phyloP scores from a whole-genome alignment of 1,139 yeast species.

The Eremothecium sinecaudum region DNA sequence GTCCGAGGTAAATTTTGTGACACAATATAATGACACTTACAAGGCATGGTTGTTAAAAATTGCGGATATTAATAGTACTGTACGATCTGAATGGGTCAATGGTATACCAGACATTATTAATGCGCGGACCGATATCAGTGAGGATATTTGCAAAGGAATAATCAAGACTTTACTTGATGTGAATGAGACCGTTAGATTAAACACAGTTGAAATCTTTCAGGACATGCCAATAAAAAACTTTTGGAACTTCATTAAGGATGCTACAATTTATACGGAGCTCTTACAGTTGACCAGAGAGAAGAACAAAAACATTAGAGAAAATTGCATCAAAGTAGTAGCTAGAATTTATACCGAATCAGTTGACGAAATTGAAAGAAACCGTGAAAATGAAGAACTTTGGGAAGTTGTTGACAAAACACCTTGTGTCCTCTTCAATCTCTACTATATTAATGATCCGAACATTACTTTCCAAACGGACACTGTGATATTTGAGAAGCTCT shows the following conservation, averaged over 20 bases:
- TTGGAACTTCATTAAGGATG: constrained; percentile 38
- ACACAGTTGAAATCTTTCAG: constrained; percentile 45
- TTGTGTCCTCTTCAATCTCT: constrained; percentile 51
- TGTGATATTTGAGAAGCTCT: constrained; percentile 47
- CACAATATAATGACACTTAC: constrained; percentile 55
- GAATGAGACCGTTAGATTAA: constrained; percentile 62
- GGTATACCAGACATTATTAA: constrained; percentile 41
- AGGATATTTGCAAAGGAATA: constrained; percentile 50
- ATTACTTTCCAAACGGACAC: constrained; percentile 64
- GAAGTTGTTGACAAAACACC: constrained; percentile 52
- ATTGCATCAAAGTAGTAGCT: constrained; percentile 49
- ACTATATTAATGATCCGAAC: constrained; percentile 64
- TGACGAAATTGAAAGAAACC: constrained; percentile 14
- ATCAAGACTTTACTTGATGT: constrained; percentile 64
- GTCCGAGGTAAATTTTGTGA: constrained; percentile 48
- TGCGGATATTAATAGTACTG: constrained; percentile 55
- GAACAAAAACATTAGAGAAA: constrained; percentile 53
- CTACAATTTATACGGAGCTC: constrained; percentile 44
- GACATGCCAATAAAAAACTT: constrained; percentile 36
- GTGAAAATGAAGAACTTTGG: constrained; percentile 30
- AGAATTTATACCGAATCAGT: constrained; percentile 37
- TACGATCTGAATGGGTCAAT: constrained; percentile 64
- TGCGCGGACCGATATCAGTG: constrained; percentile 39
- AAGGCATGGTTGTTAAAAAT: constrained; percentile 65
- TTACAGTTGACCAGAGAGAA: constrained; percentile 63